phyloP scores from a whole-genome alignment of 306 rosid species.

The Cajanus cajan region DNA sequence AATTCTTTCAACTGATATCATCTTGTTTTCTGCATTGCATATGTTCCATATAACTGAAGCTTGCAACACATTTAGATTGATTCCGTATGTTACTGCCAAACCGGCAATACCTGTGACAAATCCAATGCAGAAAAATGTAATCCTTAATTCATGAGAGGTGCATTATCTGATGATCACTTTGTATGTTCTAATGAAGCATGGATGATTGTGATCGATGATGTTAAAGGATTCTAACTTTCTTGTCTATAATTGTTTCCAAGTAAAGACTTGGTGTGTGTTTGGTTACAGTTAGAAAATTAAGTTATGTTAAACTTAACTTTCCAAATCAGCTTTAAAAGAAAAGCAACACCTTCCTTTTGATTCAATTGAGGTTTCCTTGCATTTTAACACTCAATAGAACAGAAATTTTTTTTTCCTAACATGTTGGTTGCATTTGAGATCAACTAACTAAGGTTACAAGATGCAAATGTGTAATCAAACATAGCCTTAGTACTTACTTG shows the following conservation, averaged over 20 bases:
- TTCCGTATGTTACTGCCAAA: conserved; percentile 94
- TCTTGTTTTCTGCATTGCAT: conserved; percentile 92
- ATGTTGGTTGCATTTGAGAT: too few species aligned
- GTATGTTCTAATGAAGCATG: neutral
- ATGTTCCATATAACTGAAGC: conserved; percentile 92
- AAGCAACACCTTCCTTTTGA: too few species aligned
- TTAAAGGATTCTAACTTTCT: neutral
- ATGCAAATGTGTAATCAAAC: too few species aligned
- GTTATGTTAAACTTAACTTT: too few species aligned
- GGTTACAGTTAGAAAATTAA: too few species aligned
- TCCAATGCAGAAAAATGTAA: conserved; percentile 16
- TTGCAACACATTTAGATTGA: conserved; percentile 83
- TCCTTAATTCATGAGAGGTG: neutral
- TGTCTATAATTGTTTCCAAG: neutral
- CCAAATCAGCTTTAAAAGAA: too few species aligned
- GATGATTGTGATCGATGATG: neutral
- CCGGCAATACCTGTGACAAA: conserved; percentile 82
- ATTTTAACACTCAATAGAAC: too few species aligned
- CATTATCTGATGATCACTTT: neutral
- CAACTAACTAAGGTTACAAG: too few species aligned
- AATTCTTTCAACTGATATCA: conserved; percentile 95
- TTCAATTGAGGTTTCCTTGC: too few species aligned
- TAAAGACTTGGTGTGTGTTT: neutral
- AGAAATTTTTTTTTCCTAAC: too few species aligned
- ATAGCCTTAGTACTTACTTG: conserved; percentile 94